phyloP scores from a whole-genome alignment of 495 filamentous ascomycete genomes.

The Baudoinia panamericana region DNA sequence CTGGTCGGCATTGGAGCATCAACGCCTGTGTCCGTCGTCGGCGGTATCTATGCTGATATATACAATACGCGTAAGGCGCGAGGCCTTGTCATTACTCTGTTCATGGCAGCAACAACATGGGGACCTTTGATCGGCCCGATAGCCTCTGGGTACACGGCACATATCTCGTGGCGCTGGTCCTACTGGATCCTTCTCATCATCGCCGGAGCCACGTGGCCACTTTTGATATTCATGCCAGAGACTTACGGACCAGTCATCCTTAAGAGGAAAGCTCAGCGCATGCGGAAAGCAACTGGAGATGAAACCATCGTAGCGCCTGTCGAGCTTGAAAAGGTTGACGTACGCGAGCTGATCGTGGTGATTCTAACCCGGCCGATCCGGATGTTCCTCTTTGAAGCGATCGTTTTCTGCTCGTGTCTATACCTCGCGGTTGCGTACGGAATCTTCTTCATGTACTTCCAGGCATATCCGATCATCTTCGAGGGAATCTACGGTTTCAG shows the following conservation, averaged over 20 bases:
- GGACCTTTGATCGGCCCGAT: slow-evolving; percentile 30
- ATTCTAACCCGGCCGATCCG: slow-evolving; percentile 38
- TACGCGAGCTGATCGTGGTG: slow-evolving; percentile 29
- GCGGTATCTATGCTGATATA: slow-evolving; percentile 64
- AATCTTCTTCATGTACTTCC: slow-evolving; percentile 49
- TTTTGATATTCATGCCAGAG: slow-evolving; percentile 35
- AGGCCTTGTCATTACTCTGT: slow-evolving; percentile 57
- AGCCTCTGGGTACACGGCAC: slow-evolving; percentile 27
- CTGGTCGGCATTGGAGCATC: slow-evolving; percentile 52
- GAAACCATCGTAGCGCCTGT: slow-evolving; percentile 29
- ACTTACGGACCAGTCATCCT: slow-evolving; percentile 51
- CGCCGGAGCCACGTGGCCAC: slow-evolving; percentile 31
- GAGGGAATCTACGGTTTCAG: slow-evolving; percentile 28
- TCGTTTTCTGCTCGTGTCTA: slow-evolving; percentile 52
- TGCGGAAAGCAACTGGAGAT: slow-evolving; percentile 36
- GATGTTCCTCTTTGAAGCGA: slow-evolving; percentile 46
- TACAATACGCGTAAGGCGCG: slow-evolving; percentile 45
- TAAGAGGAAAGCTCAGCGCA: slow-evolving; percentile 38
- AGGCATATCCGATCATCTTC: slow-evolving; percentile 28
- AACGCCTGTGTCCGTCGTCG: slow-evolving; percentile 55
- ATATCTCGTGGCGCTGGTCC: slow-evolving; percentile 36
- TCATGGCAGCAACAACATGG: slow-evolving; percentile 47
- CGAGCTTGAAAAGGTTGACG: slow-evolving; percentile 32
- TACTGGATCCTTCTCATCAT: slow-evolving; percentile 43
- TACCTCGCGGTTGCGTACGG: slow-evolving; percentile 58